Evolutionary conservation across 805 yeast species (phyloP).

Genomic region (Lipomyces orientalis): DNA sequence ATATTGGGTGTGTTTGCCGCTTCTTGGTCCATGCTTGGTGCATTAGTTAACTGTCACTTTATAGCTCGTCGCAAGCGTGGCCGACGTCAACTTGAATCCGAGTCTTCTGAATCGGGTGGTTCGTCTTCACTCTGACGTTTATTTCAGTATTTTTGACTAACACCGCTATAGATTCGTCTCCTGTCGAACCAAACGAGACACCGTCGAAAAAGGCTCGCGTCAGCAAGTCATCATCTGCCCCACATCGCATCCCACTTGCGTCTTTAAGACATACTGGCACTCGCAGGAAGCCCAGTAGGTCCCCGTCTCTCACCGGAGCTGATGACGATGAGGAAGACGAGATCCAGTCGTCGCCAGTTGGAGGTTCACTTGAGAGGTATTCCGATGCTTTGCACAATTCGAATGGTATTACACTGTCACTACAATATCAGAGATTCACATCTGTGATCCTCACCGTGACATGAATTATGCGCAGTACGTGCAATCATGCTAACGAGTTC

Average conservation of each 20-base stretch:
- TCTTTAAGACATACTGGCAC: background rate
- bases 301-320: background rate
- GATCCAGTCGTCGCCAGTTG: constrained; percentile 9
- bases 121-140: background rate
- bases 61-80: background rate
- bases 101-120: background rate
- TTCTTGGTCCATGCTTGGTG: background rate
- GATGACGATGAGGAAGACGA: constrained; percentile 15
- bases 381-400: constrained; percentile 5
- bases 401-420: constrained; percentile 4
- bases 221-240: background rate
- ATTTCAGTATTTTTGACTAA: background rate
- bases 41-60: background rate
- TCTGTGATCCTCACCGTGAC: background rate
- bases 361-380: constrained; percentile 10
- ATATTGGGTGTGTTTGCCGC: background rate
- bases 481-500: background rate
- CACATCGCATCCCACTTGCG: background rate
- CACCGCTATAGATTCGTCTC: background rate
- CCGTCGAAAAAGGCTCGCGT: constrained; percentile 1
- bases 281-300: background rate
- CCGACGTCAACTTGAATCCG: background rate
- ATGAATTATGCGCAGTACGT: background rate
- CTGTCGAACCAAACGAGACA: background rate
- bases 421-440: background rate